Evolutionary conservation across 805 yeast species (phyloP), one percentile per base, ranked within the genome.

Genomic region (Candida krabiensis): DNA sequence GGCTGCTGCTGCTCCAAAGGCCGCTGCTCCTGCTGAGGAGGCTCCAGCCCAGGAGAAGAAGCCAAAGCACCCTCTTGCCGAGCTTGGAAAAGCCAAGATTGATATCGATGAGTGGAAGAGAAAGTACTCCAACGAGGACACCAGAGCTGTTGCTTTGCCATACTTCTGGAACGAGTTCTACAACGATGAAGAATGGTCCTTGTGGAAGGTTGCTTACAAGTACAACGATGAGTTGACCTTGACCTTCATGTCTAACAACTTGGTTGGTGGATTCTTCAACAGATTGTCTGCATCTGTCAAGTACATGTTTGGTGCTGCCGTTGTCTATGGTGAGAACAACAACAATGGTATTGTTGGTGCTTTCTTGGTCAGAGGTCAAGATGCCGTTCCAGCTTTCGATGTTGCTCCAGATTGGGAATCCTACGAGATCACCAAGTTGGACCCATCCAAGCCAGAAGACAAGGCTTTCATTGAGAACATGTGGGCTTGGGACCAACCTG

Each of bases 351-450:
- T 91, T 65, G 73, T 86, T 56, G 97, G 96, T 76, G 95, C 84
- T 63, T 83, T 91, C 78, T 70, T 93, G 62, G 83, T 91, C 62
- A 89, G 98, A 75, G 99, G 99, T 60, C 87, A 91, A 71, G 96
- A 91, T 47, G 71, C 57, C 63, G 77, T 56, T 41, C 96, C 97
- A 67, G 99, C 96, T 49, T 88, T 91, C 63, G 86, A 91, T 52
- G 98, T 93, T 67, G 99, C 98, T 63, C 97, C 99, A 69, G 99
- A 93, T 73, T 89, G 96, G 95, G 98, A 91, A 74, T 87, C 96
- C 34, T 91, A 87, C 75, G 63, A 65, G 43, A 88, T 78, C 85
- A 71, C 79, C 63, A 82, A 86, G 75, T 75, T 91, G 61, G 97
- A 91, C 64, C 77, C 83, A 46, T 57, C 88, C 58, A 78, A 79